phyloP scores from a whole-genome alignment of 345 rosid species.

The Eucalyptus viminalis region DNA sequence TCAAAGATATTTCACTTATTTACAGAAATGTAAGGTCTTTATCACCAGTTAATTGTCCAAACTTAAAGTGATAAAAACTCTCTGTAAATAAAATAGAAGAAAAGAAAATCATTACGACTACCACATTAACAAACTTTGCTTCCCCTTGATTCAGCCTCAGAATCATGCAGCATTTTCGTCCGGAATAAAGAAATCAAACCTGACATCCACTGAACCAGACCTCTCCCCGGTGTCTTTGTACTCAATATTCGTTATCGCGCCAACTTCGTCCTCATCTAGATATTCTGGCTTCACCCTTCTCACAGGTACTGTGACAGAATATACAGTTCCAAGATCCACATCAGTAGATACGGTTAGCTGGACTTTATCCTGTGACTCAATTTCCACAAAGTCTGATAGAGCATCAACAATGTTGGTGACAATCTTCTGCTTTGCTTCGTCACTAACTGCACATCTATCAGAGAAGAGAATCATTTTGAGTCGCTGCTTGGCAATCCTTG shows the following conservation, averaged over 20 bases:
- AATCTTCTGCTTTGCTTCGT: constrained; percentile 82
- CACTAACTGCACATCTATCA: constrained; percentile 89
- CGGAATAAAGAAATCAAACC: constrained; percentile 83
- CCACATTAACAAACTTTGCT: background rate
- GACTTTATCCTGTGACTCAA: constrained; percentile 92
- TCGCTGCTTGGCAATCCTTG: constrained; percentile 89
- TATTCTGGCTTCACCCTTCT: constrained; percentile 83
- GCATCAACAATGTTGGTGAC: constrained; percentile 69
- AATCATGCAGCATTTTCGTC: constrained; percentile 25
- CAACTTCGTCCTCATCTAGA: constrained; percentile 51
- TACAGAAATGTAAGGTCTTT: constrained; percentile 19
- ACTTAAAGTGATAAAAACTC: background rate
- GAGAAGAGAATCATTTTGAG: constrained; percentile 98
- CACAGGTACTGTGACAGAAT: constrained; percentile 91
- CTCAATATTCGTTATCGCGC: constrained; percentile 59
- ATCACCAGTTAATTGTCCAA: background rate
- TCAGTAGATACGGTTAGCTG: constrained; percentile 83
- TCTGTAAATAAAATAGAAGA: background rate
- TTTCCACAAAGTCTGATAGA: constrained; percentile 86
- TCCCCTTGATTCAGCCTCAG: background rate
- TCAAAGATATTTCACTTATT: constrained; percentile 16
- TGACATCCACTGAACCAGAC: constrained; percentile 86
- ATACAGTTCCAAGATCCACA: constrained; percentile 77
- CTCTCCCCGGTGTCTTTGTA: constrained; percentile 57
- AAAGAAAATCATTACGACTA: background rate